Percentiles rank a stretch among this genome's conserved stretches.
These are phyloP conservation scores for Neonectria hederae DNA, from an alignment of 2,329 filamentous ascomycete species.

Conservation along the genomic window DNA sequence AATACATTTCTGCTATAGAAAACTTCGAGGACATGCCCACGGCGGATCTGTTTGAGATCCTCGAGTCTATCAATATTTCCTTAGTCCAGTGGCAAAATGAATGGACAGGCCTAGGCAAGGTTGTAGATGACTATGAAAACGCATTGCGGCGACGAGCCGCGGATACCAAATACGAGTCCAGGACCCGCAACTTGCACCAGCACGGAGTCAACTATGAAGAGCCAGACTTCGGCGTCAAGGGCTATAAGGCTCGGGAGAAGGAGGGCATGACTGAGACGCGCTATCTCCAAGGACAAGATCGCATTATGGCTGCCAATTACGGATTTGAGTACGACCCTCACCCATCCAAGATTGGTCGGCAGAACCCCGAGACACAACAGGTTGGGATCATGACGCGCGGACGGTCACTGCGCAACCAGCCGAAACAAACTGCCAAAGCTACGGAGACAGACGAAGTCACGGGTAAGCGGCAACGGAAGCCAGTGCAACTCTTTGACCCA, in stretches of 20 bases:
- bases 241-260: constrained; percentile 58
- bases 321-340: constrained; percentile 70
- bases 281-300: constrained; percentile 63
- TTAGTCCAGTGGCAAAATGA: constrained; percentile 65
- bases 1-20: constrained; percentile 59
- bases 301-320: constrained; percentile 67
- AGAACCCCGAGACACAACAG: constrained; percentile 66
- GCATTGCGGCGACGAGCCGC: constrained; percentile 60
- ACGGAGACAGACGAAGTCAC: constrained; percentile 62
- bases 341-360: constrained; percentile 65
- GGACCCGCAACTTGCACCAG: constrained; percentile 53
- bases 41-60: constrained; percentile 55
- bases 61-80: constrained; percentile 56
- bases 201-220: constrained; percentile 56
- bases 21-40: constrained; percentile 60
- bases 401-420: constrained; percentile 65
- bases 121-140: constrained; percentile 68
- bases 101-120: constrained; percentile 59
- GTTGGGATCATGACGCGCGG: constrained; percentile 60
- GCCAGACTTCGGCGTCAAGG: constrained; percentile 65
- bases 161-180: constrained; percentile 58
- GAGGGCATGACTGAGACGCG: constrained; percentile 56
- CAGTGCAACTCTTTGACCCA: constrained; percentile 61
- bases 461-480: constrained; percentile 64
- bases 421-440: constrained; percentile 67